These are phyloP conservation scores for Talaromyces amestolkiae DNA, from an alignment of 2,329 filamentous ascomycete species.

Conservation along the genomic window DNA sequence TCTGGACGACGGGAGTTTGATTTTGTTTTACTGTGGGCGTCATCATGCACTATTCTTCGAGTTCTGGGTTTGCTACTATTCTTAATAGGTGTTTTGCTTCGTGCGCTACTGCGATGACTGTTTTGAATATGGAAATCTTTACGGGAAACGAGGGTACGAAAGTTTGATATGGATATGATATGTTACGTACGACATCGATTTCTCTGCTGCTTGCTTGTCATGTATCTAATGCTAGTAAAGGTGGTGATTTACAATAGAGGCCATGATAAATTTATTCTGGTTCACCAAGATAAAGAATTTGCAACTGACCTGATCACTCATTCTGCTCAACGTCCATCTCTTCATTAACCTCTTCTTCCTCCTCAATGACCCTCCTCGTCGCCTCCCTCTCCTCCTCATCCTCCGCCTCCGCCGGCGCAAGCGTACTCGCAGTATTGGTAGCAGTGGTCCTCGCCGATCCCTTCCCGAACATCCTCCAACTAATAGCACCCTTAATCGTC, in stretches of 20 bases:
- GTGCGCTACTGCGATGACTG: not conserved
- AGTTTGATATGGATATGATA: not conserved
- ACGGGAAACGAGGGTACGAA: constrained; percentile 13
- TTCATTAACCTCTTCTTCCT: constrained; percentile 20
- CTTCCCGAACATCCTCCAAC: constrained; percentile 26
- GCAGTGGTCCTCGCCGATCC: constrained; percentile 31
- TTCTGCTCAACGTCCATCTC: constrained; percentile 15
- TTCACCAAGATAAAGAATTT: not conserved
- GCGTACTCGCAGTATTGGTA: constrained; percentile 22
- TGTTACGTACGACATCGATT: constrained; percentile 5
- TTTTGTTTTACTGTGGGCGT: constrained; percentile 1
- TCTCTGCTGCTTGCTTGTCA: constrained; percentile 9
- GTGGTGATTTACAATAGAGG: not conserved
- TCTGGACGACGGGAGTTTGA: not conserved
- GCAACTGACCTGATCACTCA: constrained; percentile 9
- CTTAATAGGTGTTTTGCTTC: constrained; percentile 5
- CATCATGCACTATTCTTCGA: not conserved
- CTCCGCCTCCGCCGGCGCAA: constrained; percentile 22
- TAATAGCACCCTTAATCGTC: constrained; percentile 32
- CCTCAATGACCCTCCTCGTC: constrained; percentile 21
- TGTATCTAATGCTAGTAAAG: constrained; percentile 11
- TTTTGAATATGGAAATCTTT: constrained; percentile 1
- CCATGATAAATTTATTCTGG: not conserved
- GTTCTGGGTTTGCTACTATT: not conserved
- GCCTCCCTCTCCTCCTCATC: constrained; percentile 23